Conservation (phyloP, 2,329 filamentous ascomycete species). For the Scopulariopsis brevicaulis region DNA sequence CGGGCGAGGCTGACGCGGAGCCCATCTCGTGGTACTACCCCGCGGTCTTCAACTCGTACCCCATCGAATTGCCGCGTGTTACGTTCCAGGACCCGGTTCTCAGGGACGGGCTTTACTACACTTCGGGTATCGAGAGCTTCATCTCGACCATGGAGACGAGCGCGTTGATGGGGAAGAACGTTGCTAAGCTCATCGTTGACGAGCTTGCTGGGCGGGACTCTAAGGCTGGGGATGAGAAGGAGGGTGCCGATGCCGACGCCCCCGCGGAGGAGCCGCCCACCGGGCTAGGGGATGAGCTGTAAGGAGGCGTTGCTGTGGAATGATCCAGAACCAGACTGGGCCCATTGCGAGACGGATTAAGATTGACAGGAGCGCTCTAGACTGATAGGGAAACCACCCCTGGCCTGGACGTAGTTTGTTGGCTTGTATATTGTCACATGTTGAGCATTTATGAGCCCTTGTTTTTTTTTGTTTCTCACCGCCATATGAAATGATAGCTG, state of each 20-base stretch:
- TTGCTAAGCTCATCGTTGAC: conserved; percentile 60
- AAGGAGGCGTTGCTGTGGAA: not conserved
- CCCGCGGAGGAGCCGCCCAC: not conserved
- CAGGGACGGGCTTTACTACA: conserved; percentile 57
- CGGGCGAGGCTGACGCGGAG: conserved; percentile 20
- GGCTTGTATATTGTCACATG: not conserved
- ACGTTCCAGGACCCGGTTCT: conserved; percentile 77
- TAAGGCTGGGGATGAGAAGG: not conserved
- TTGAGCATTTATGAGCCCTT: not conserved
- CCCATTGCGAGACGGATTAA: not conserved
- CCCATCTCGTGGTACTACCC: conserved; percentile 67
- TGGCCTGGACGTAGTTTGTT: not conserved
- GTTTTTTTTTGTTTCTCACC: not conserved
- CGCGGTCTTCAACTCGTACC: conserved; percentile 75
- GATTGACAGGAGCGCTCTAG: not conserved
- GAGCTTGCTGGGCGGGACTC: conserved; percentile 26
- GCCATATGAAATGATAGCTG: not conserved
- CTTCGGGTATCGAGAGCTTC: conserved; percentile 76
- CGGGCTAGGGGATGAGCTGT: not conserved
- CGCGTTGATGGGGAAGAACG: conserved; percentile 80
- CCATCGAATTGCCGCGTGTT: conserved; percentile 69
- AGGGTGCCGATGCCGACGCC: not conserved
- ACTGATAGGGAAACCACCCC: not conserved
- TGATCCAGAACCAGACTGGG: too few relatives aligned
- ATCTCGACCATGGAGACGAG: conserved; percentile 98